Percentiles rank a stretch among this genome's conserved stretches.
These are phyloP conservation scores for Clathrus columnatus DNA, from an alignment of 768 basidiomycete species.

Conservation along the genomic window DNA sequence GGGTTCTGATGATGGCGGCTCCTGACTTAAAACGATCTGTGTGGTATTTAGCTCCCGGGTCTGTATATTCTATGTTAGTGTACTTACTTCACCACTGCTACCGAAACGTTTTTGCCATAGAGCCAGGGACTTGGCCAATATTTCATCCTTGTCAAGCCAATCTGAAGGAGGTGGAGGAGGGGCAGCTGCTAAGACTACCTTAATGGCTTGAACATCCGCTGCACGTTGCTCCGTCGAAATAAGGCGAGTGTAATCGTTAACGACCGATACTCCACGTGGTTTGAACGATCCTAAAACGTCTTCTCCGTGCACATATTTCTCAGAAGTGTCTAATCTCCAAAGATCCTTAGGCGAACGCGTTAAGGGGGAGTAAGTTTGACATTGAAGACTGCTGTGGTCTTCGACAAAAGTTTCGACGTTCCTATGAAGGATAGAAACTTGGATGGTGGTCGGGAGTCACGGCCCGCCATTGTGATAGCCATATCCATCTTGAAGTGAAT, in stretches of 20 bases:
- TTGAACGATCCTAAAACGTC: conserved; percentile 78
- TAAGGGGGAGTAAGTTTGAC: conserved; percentile 75
- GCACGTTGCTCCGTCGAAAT: conserved; percentile 62
- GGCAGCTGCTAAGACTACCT: conserved; percentile 50
- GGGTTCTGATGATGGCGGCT: conserved; percentile 49
- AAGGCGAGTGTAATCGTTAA: conserved; percentile 78
- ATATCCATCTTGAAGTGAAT: conserved; percentile 86
- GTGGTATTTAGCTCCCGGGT: conserved; percentile 12
- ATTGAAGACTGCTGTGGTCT: conserved; percentile 77
- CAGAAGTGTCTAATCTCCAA: conserved; percentile 91
- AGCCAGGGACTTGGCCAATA: conserved; percentile 56
- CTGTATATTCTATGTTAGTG: not conserved
- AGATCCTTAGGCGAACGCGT: conserved; percentile 83
- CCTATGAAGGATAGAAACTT: conserved; percentile 69
- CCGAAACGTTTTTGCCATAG: conserved; percentile 85
- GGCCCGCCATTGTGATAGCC: conserved; percentile 71
- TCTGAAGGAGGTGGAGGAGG: conserved; percentile 26
- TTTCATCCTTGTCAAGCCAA: conserved; percentile 38
- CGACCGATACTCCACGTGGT: conserved; percentile 78
- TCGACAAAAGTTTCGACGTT: conserved; percentile 65
- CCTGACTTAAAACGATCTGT: conserved; percentile 74
- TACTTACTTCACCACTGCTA: conserved; percentile 59
- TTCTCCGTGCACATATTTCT: conserved; percentile 92
- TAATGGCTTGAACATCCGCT: conserved; percentile 86
- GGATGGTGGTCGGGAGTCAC: conserved; percentile 80